Percentiles rank a stretch among this genome's conserved stretches.
Conservation (phyloP, 1,284 basidiomycete genomes). For the Trichosporon sp. region DNA sequence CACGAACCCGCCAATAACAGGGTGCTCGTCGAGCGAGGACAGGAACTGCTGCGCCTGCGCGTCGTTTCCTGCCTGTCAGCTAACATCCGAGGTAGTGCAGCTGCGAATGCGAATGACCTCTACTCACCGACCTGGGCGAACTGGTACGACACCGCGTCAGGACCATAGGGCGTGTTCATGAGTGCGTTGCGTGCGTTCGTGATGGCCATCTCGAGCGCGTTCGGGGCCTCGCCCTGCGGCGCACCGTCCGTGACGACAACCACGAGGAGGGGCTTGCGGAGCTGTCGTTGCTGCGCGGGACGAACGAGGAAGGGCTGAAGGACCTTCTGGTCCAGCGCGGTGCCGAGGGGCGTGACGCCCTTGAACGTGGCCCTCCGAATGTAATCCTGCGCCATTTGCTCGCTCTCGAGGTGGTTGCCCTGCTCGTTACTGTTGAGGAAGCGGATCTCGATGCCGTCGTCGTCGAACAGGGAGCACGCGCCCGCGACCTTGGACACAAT, state of each 20-base stretch:
- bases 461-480: slow-evolving; percentile 57
- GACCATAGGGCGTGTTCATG: slow-evolving; percentile 38
- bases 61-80: slow-evolving; percentile 6
- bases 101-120: too few species aligned
- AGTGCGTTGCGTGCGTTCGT: slow-evolving; percentile 40
- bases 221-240: slow-evolving; percentile 53
- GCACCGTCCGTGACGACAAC: slow-evolving; percentile 57
- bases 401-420: slow-evolving; percentile 57
- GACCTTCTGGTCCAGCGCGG: slow-evolving; percentile 57
- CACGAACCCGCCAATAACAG: slow-evolving; percentile 28
- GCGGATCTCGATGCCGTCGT: slow-evolving; percentile 58
- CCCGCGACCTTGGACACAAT: slow-evolving; percentile 56
- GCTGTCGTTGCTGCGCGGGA: slow-evolving; percentile 50
- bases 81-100: too few species aligned
- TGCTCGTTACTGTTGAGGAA: slow-evolving; percentile 59
- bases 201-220: slow-evolving; percentile 42
- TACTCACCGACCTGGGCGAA: slow-evolving; percentile 31
- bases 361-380: slow-evolving; percentile 40
- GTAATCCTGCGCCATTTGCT: slow-evolving; percentile 35
- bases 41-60: slow-evolving; percentile 31
- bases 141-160: slow-evolving; percentile 32
- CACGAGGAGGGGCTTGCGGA: slow-evolving; percentile 59
- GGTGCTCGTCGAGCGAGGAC: slow-evolving; percentile 33
- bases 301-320: slow-evolving; percentile 59
- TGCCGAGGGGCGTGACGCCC: slow-evolving; percentile 57